Percentiles rank a stretch among this genome's conserved stretches.
Conservation (phyloP, 441 rosid species). For the Populus tomentosa region DNA sequence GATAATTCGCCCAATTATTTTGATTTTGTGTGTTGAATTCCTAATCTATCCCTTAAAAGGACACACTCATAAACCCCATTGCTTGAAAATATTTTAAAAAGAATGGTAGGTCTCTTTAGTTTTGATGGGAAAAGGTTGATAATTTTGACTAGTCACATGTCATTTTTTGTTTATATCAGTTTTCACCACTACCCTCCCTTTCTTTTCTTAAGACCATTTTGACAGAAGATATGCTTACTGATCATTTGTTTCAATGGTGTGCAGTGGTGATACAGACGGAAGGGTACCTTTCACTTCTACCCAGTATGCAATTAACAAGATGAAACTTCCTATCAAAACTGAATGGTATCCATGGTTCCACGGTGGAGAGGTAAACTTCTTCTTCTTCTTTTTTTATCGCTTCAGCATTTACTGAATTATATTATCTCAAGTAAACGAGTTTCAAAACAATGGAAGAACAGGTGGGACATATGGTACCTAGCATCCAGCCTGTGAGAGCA, state of each 20-base stretch:
- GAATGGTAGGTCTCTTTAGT: too few species aligned
- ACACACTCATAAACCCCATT: too few species aligned
- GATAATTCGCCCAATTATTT: too few species aligned
- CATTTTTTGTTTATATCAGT: too few species aligned
- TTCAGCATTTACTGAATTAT: not conserved
- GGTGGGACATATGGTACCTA: conserved; percentile 82
- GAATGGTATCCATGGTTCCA: conserved; percentile 65
- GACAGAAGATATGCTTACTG: too few species aligned
- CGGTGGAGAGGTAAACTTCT: conserved; percentile 39
- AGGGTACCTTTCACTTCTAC: conserved; percentile 66
- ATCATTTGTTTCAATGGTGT: not conserved
- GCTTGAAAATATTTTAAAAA: too few species aligned
- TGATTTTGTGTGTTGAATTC: too few species aligned
- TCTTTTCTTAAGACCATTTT: too few species aligned
- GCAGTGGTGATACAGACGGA: conserved; percentile 75
- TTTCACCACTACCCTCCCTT: too few species aligned
- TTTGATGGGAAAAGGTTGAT: too few species aligned
- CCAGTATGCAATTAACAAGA: conserved; percentile 41
- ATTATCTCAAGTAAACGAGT: not conserved
- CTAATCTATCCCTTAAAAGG: too few species aligned
- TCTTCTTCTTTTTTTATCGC: not conserved
- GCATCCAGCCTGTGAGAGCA: conserved; percentile 65
- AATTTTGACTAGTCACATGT: too few species aligned
- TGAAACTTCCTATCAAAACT: conserved; percentile 47
- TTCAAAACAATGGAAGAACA: not conserved